A percentile compares a stretch with the other conserved stretches of the same genome.
phyloP scores from a whole-genome alignment of 176 grass and related monocot species.

The Carex myosuroides region DNA sequence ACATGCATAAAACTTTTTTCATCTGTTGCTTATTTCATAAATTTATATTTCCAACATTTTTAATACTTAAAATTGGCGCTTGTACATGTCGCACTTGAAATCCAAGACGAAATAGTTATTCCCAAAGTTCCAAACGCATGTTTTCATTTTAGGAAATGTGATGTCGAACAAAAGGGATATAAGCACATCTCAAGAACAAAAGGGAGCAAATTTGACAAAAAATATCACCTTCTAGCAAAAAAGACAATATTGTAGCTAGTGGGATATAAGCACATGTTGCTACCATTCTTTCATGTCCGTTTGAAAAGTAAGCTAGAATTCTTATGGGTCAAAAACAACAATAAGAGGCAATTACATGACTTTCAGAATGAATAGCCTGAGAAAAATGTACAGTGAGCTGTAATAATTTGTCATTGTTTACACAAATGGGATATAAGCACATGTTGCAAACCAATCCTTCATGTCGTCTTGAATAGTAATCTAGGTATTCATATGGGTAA shows the following conservation, averaged over 20 bases:
- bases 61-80: background rate
- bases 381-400: constrained; percentile 66
- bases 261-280: background rate
- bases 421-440: background rate
- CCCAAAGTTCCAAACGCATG: background rate
- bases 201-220: background rate
- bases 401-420: constrained; percentile 13
- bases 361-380: constrained; percentile 63
- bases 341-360: background rate
- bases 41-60: background rate
- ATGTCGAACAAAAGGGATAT: too few species aligned
- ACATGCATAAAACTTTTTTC: background rate
- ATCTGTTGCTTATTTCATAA: background rate
- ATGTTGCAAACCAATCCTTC: background rate
- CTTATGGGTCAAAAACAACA: background rate
- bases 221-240: background rate
- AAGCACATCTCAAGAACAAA: background rate
- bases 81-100: background rate
- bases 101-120: background rate
- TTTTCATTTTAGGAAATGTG: background rate
- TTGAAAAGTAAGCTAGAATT: background rate
- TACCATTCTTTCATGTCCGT: background rate
- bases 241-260: background rate
- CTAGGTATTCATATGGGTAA: background rate
- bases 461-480: background rate